Base-by-base conservation (phyloP, 1,139 yeast genomes). In the Pichia sp. region DNA sequence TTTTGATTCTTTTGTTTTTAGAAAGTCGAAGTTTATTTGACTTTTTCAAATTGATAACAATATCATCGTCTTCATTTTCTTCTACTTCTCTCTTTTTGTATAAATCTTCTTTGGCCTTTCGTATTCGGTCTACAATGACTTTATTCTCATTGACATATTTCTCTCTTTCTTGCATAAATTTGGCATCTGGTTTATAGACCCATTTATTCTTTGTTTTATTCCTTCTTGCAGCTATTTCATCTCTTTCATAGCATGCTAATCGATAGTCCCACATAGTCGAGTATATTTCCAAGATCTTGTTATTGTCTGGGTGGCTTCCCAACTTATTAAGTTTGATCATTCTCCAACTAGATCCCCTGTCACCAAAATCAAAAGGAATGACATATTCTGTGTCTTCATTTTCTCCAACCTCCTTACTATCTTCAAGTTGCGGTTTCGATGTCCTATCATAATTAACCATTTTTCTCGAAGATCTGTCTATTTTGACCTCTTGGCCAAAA, bases 311-410 rank as follows among this genome's bases (percentile, higher is more conserved):
- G 4, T 43, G 41, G 27, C 45, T 51, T 27, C 35, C 39, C 8
- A 50, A 32, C 37, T 46, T 48, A 5, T 37, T 43, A 28, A 65
- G 52, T 49, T 65, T 65, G 54, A 62, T 62, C 64, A 62, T 56
- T 34, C 68, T 48, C 69, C 68, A 65, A n/a, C 47, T 51, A 1
- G 65, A 59, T 2, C 68, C 69, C 27, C 55, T 40, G 49, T 65
- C 69, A 0, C 68, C 68, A 55, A 64, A 64, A 33, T 52, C 55
- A 47, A 60, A 64, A 6, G 46, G 44, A 4, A 59, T 32, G 4
- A 23, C 36, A 27, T 33, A 32, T 27, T 33, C 41, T 3, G 3
- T 37, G 6, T 37, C 36, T 8, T n/a, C n/a, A 33, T 16, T n/a
- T 27, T 10, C 28, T 6, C 26, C n/a, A n/a, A 1, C 27, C 9